Conservation (phyloP, 2,329 filamentous ascomycete genomes). For the Chalara sp. region DNA sequence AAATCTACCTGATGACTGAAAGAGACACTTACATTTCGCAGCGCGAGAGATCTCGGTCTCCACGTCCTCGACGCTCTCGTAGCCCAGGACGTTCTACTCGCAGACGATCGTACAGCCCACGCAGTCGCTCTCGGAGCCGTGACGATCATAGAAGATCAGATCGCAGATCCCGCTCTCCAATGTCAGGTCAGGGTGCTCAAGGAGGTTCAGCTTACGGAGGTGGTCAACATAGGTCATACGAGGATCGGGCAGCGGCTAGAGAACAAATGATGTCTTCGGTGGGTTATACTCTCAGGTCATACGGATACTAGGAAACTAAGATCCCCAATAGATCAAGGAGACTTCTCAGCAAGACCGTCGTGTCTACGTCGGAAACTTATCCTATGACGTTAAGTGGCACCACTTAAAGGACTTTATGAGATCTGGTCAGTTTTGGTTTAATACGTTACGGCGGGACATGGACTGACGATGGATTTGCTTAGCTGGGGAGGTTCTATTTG, state of each 20-base stretch:
- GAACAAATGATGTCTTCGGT: slow-evolving; percentile 75
- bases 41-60: slow-evolving; percentile 82
- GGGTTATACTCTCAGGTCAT: not conserved
- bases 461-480: slow-evolving; percentile 30
- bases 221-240: slow-evolving; percentile 68
- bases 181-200: slow-evolving; percentile 64
- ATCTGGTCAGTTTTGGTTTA: slow-evolving; percentile 65
- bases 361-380: slow-evolving; percentile 98
- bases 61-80: slow-evolving; percentile 59
- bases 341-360: slow-evolving; percentile 97
- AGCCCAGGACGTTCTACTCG: slow-evolving; percentile 56
- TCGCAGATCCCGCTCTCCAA: slow-evolving; percentile 78
- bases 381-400: slow-evolving; percentile 99
- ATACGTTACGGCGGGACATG: slow-evolving; percentile 27
- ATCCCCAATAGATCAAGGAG: slow-evolving; percentile 74
- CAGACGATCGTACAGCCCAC: slow-evolving; percentile 73
- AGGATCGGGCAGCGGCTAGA: slow-evolving; percentile 76
- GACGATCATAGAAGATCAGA: slow-evolving; percentile 70
- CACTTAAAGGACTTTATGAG: slow-evolving; percentile 99
- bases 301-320: not conserved
- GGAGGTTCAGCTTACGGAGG: slow-evolving; percentile 58
- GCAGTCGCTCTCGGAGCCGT: slow-evolving; percentile 71
- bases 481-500: slow-evolving; percentile 99
- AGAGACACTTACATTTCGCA: slow-evolving; percentile 36
- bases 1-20: slow-evolving; percentile 15